Evolutionary conservation across 495 filamentous ascomycete genomes (phyloP).

Genomic region (Aspergillus leporis): DNA sequence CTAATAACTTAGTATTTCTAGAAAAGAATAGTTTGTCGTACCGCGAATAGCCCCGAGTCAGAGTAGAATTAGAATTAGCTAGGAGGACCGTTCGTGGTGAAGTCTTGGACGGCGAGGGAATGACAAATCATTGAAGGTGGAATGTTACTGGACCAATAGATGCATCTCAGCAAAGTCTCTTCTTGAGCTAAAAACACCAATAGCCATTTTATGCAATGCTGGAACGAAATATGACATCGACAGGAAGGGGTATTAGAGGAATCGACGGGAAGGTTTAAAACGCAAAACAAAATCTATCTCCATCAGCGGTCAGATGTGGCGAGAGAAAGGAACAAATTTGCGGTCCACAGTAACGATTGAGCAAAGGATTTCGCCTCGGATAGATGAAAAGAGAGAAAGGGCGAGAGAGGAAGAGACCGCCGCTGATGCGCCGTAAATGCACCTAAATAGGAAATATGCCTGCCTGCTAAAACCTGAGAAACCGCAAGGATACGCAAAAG

Average conservation of each 20-base stretch:
- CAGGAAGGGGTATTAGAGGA: slow-evolving; percentile 12
- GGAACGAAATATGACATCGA: not conserved
- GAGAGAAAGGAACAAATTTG: slow-evolving; percentile 6
- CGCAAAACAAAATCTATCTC: slow-evolving; percentile 2
- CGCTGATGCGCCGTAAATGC: slow-evolving; percentile 17
- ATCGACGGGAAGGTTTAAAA: not conserved
- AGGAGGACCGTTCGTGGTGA: not conserved
- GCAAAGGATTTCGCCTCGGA: slow-evolving; percentile 3
- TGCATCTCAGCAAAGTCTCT: not conserved
- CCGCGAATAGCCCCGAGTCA: no score
- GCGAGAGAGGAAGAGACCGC: slow-evolving; percentile 6
- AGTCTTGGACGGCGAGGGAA: no score
- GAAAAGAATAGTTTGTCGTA: not conserved
- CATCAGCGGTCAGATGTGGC: not conserved
- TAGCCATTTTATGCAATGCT: slow-evolving; percentile 6
- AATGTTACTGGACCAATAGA: not conserved
- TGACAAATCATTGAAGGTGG: not conserved
- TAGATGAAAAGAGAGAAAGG: not conserved
- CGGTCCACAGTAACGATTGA: slow-evolving; percentile 8
- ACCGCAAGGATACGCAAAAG: not conserved
- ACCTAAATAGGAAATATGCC: slow-evolving; percentile 8
- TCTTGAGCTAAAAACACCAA: not conserved
- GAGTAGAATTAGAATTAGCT: not conserved
- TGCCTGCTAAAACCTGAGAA: slow-evolving; percentile 7
- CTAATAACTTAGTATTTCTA: not conserved